Evolutionary conservation across 441 rosid genomes (phyloP).

Genomic region (Adansonia gregorii): DNA sequence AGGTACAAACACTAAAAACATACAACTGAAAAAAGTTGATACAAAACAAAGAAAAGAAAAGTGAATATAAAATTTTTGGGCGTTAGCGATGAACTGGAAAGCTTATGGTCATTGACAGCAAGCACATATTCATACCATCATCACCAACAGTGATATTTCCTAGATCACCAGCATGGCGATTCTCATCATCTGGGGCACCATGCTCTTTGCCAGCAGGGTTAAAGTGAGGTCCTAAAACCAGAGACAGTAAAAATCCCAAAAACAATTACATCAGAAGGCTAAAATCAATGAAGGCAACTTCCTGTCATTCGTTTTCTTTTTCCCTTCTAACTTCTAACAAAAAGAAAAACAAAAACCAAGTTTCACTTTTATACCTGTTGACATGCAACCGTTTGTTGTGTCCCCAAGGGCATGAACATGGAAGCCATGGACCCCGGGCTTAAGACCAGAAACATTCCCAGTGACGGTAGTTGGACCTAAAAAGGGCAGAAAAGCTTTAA

Average conservation of each 20-base stretch:
- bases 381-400: slow-evolving; percentile 96
- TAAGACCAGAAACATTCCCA: slow-evolving; percentile 77
- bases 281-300: not conserved
- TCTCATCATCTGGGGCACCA: no score
- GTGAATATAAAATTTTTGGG: not conserved
- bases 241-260: not conserved
- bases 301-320: not conserved
- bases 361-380: slow-evolving; percentile 65
- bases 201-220: slow-evolving; percentile 56
- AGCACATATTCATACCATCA: slow-evolving; percentile 57
- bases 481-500: slow-evolving; percentile 20
- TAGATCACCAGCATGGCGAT: no score
- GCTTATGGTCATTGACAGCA: not conserved
- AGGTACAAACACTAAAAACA: not conserved
- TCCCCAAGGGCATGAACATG: slow-evolving; percentile 94
- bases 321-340: not conserved
- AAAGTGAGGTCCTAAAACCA: slow-evolving; percentile 78
- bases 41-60: not conserved
- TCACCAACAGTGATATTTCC: slow-evolving; percentile 78
- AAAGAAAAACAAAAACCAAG: not conserved
- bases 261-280: not conserved
- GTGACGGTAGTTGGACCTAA: slow-evolving; percentile 76
- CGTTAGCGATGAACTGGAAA: not conserved
- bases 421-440: slow-evolving; percentile 89
- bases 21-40: not conserved